Base-by-base conservation (phyloP, 768 basidiomycete species). In the Galerina sulciceps region DNA sequence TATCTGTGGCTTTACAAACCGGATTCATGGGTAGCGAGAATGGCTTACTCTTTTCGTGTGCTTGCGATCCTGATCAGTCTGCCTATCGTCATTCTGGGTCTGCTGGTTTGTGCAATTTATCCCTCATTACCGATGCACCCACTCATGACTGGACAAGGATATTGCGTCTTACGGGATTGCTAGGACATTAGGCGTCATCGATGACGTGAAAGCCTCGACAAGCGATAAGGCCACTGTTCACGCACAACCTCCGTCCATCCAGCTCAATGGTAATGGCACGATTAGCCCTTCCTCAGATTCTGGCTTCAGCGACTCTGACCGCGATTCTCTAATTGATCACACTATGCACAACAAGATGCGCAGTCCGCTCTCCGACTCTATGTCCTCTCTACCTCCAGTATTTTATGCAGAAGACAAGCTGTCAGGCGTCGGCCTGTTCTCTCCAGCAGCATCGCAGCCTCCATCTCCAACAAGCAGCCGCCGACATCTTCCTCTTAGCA, bases 151-250 rank as follows among this genome's bases (percentile, higher is more conserved):
- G 61, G 45, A 62, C 15, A 67, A 93, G 91, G 91, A 94, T 70
- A 85, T 93, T 54, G 78, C 85, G 2, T 90, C 92, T 17, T 94
- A 93, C 65, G 85, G 87, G 57, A 90, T 94, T 68, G 92, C 89
- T 11, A 87, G 91, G 57, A 93, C 90, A 6, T 80, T 94, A 50
- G 91, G 91, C 35, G 81, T 91, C 53, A 82, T 90, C 61, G 90
- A 91, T 71, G 83, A 84, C 59, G 85, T 87, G 51, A 88, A 87
- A 69, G 88, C 90, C 0, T 87, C 89, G 11, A 91, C 89, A 22
- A 85, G 82, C 70, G 89, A 88, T 63, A 80, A 79, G 59, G 64
- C 73, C 23, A 78, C 79, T 8, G 70, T 76, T 17, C 74, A 77
- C 54, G 60, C 62, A 37, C 58, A 66, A 62, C 45, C 69, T 8